phyloP scores from a whole-genome alignment of 345 rosid genomes.

The Euphorbia tirucalli region DNA sequence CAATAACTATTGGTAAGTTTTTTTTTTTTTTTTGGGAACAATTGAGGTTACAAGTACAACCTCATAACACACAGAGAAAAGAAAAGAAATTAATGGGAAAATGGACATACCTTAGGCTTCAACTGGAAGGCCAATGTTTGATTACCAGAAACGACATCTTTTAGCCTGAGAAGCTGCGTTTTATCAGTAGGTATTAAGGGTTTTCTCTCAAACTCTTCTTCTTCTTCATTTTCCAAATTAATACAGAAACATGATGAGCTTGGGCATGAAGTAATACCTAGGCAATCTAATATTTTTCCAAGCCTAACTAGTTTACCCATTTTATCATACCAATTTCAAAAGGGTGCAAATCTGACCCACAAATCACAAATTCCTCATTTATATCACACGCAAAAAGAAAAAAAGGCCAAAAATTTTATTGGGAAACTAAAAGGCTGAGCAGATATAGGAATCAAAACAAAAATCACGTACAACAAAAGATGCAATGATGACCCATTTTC shows the following conservation, averaged over 20 bases:
- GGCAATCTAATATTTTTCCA: constrained; percentile 33
- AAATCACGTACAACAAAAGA: not conserved
- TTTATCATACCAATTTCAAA: too few species aligned
- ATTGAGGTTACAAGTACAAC: not conserved
- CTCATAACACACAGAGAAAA: not conserved
- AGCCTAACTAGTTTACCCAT: constrained; percentile 32
- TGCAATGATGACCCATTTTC: constrained; percentile 1
- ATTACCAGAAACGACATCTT: constrained; percentile 57
- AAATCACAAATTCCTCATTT: not conserved
- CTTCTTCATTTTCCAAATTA: constrained; percentile 9
- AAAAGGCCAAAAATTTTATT: constrained; percentile 22
- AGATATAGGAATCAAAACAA: not conserved
- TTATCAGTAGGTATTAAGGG: constrained; percentile 41
- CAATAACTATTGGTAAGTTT: too few species aligned
- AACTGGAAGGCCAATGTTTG: constrained; percentile 82
- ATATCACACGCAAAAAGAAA: not conserved
- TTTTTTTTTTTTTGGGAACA: not conserved
- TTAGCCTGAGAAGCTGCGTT: constrained; percentile 39
- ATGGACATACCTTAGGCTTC: constrained; percentile 65
- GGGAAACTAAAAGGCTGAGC: constrained; percentile 20
- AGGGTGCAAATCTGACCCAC: not conserved
- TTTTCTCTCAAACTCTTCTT: constrained; percentile 29
- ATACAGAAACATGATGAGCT: constrained; percentile 30
- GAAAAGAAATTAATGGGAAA: not conserved
- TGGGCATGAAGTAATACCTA: constrained; percentile 24